phyloP scores from a whole-genome alignment of 495 filamentous ascomycete genomes.

The Xylaria curta region DNA sequence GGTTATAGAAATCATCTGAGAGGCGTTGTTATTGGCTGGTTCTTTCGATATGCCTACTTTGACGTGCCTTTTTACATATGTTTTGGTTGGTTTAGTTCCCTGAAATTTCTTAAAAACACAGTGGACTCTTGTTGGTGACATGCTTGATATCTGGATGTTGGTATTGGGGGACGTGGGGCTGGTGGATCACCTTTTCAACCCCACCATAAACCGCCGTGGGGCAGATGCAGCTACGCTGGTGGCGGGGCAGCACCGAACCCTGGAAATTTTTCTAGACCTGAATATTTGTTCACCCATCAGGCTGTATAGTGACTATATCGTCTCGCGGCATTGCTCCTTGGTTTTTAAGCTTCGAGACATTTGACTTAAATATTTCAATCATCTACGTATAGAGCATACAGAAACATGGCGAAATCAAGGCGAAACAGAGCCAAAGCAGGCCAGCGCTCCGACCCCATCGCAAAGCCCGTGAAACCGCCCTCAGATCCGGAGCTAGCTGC shows the following conservation, averaged over 20 bases:
- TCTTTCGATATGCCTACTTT: not conserved
- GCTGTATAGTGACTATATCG: conserved; percentile 3
- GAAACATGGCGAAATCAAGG: conserved; percentile 52
- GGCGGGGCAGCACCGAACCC: conserved; percentile 16
- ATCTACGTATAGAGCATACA: not conserved
- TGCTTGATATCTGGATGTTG: too few relatives aligned
- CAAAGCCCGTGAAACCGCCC: conserved; percentile 58
- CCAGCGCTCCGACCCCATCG: conserved; percentile 53
- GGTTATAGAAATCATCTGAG: not conserved
- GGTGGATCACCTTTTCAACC: not conserved
- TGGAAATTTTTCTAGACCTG: conserved; percentile 35
- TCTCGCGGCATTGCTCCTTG: conserved; percentile 7
- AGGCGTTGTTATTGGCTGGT: not conserved
- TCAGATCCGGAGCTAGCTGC: conserved; percentile 62
- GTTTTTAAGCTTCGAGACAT: not conserved
- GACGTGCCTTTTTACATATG: too few relatives aligned
- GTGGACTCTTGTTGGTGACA: too few relatives aligned
- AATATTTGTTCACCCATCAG: conserved; percentile 28
- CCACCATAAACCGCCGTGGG: conserved; percentile 16
- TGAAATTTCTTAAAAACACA: too few relatives aligned
- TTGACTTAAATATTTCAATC: not conserved
- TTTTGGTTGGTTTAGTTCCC: too few relatives aligned
- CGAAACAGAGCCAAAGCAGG: conserved; percentile 44
- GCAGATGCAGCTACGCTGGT: conserved; percentile 5
- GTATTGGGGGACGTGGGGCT: too few relatives aligned